phyloP scores from a whole-genome alignment of 192 early-diverging fungal genomes.

The Coemansia sp. region DNA sequence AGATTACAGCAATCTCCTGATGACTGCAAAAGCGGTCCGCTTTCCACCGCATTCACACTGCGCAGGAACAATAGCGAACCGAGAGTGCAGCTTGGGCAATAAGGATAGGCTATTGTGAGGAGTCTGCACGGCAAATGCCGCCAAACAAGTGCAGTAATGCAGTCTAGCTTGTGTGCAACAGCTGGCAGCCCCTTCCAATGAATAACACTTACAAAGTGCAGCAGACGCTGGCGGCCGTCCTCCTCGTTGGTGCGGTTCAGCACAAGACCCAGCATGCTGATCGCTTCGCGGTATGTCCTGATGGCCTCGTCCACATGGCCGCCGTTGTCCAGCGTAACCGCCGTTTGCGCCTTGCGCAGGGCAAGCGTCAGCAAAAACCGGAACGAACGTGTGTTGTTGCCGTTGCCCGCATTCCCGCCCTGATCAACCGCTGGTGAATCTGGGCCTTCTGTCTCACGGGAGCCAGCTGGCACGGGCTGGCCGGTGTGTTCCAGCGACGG shows the following conservation, averaged over 20 bases:
- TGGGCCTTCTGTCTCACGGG: slow-evolving; percentile 4
- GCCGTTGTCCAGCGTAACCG: slow-evolving; percentile 52
- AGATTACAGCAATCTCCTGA: neutral
- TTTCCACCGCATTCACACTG: neutral
- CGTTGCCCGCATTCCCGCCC: neutral
- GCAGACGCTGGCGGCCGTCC: slow-evolving; percentile 48
- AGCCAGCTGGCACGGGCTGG: neutral
- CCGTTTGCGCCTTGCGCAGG: slow-evolving; percentile 52
- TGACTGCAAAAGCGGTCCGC: neutral
- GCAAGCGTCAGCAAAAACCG: slow-evolving; percentile 52
- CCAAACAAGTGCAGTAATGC: slow-evolving; percentile 7
- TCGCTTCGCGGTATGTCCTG: slow-evolving; percentile 53
- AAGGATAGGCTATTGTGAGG: slow-evolving; percentile 4
- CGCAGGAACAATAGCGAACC: slow-evolving; percentile 3
- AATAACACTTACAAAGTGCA: slow-evolving; percentile 52
- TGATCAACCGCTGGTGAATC: slow-evolving; percentile 7
- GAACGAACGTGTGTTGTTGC: slow-evolving; percentile 55
- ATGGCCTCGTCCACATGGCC: slow-evolving; percentile 52
- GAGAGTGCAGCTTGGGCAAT: neutral
- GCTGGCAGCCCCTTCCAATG: neutral
- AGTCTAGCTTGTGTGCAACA: neutral
- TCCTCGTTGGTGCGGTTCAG: slow-evolving; percentile 51
- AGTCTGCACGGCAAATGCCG: slow-evolving; percentile 6
- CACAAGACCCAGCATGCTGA: slow-evolving; percentile 55
- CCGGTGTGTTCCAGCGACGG: slow-evolving; percentile 11